Evolutionary conservation across 2,329 filamentous ascomycete genomes (phyloP), one percentile per base, ranked within the genome.

Genomic region (Ophiostoma triangulosporum): DNA sequence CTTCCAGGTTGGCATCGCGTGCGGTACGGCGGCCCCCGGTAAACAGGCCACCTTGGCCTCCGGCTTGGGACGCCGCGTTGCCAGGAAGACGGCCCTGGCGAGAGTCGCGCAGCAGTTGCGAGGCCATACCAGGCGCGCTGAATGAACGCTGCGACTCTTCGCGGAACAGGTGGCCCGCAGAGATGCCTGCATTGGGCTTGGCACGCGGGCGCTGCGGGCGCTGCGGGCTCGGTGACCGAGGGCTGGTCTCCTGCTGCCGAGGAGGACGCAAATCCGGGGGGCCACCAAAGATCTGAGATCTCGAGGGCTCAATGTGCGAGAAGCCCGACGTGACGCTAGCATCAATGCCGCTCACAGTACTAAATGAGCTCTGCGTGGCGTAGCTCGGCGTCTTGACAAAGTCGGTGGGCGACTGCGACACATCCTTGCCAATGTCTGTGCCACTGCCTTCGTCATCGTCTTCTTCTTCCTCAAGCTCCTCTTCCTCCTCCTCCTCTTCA

Each of bases 151-250:
- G 68, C 2, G 70, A 76, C 61, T 60, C 74, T 71, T 56, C 69
- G 65, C 31, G 80, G 78, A 29, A 80, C 67, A 38, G 77, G 73
- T 51, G 73, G 71, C 53, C 52, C 1, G 54, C 15, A 6, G 32
- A 26, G 8, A 51, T 20, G 14, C 49, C 56, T 15, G 46, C 27
- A 32, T 50, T 49, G 1, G 26, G 46, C 38, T 58, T 58, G 7
- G 55, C 55, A 3, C 38, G n/a, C 9, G 53, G 58, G 12, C 60
- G 78, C 26, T 86, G n/a, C 9, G 53, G 58, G 12, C 60, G 78
- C 26, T 86, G 69, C 1, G 86, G 85, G 58, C 85, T 89, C 1
- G 86, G 84, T 9, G 85, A 88, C 33, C 84, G 78, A 48, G 84
- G 83, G 58, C 78, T 83, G n/a, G 72, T 69, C 20, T 69, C 70